Base-by-base conservation (phyloP, 202 grass and related monocot species). In the Carex arenaria region DNA sequence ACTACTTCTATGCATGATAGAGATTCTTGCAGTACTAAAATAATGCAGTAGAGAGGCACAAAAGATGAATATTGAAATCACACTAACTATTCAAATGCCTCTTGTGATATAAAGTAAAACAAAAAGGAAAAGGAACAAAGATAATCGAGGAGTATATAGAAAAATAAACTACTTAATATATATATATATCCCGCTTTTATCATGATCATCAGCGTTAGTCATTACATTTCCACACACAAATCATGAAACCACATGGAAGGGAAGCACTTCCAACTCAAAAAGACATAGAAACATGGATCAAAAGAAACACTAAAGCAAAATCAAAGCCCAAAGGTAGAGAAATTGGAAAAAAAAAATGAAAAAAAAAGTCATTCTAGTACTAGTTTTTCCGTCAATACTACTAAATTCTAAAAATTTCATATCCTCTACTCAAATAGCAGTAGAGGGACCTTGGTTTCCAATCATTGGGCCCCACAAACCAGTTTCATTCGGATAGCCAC, bases 391-490 rank as follows among this genome's bases (percentile, higher is more conserved):
- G 85, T 90, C 75, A 92, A 92, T 65, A 30, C 82, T 85, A 92
- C 78, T 80, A 92, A 90, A 88, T 80, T 85, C 86, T 87, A 81
- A 72, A 9, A 20, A 49, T 69, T 82, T 67, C 54, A 56, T 57
- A 72, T 23, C 30, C 62, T 78, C 78, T 38, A 69, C 20, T 87
- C 84, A 92, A 78, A 94, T 92, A 85, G 90, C 90, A 15, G 92
- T 69, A 31, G 90, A 94, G 19, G 90, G 89, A 45, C 87, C 90
- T 72, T 92, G 90, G 67, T 92, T 83, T 70, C 84, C 68, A 19
- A 90, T 76, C 90, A 94, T 88, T 79, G 88, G 80, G 61, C 86
- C 89, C 92, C 92, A 94, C 83, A 94, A 76, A 49, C 86, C 90
- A 19, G 88, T 56, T 45, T 89, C 86, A 54, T 86, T 38, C 7